Evolutionary conservation across 1,139 yeast species (phyloP).

Genomic region (Candida gigantensis): DNA sequence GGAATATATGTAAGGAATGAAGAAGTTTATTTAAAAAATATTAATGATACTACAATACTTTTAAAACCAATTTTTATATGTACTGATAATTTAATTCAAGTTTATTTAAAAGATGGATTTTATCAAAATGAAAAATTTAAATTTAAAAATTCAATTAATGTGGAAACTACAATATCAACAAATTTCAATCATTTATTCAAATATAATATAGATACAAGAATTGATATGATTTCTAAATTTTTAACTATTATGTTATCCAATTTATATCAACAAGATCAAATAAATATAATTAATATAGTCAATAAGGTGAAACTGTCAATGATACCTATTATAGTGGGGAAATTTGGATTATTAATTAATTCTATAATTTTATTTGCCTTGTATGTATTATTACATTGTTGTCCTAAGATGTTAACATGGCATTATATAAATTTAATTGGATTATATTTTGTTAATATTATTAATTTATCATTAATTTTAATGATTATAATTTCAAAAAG

Average conservation of each 20-base stretch:
- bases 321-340: conserved; percentile 6
- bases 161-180: neutral
- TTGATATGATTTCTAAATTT: conserved; percentile 1
- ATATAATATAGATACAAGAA: conserved; percentile 1
- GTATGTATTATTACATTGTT: conserved; percentile 7
- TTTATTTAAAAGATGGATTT: conserved; percentile 21
- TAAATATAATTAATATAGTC: conserved; percentile 2
- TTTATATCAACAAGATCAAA: conserved; percentile 5
- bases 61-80: conserved; percentile 20
- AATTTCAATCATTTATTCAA: conserved; percentile 5
- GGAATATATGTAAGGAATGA: conserved; percentile 26
- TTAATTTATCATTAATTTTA: conserved; percentile 4
- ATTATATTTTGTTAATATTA: conserved; percentile 7
- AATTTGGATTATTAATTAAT: conserved; percentile 8
- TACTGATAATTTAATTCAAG: conserved; percentile 12
- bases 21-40: conserved; percentile 18
- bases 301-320: conserved; percentile 1
- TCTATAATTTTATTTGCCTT: conserved; percentile 8
- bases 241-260: conserved; percentile 5
- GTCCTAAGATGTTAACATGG: conserved; percentile 8
- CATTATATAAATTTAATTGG: conserved; percentile 11
- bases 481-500: conserved; percentile 7
- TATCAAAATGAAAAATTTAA: conserved; percentile 14
- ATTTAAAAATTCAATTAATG: neutral
- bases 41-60: conserved; percentile 20